Base-by-base conservation (phyloP, 805 yeast species). In the Saccharomycopsis lassenensis region DNA sequence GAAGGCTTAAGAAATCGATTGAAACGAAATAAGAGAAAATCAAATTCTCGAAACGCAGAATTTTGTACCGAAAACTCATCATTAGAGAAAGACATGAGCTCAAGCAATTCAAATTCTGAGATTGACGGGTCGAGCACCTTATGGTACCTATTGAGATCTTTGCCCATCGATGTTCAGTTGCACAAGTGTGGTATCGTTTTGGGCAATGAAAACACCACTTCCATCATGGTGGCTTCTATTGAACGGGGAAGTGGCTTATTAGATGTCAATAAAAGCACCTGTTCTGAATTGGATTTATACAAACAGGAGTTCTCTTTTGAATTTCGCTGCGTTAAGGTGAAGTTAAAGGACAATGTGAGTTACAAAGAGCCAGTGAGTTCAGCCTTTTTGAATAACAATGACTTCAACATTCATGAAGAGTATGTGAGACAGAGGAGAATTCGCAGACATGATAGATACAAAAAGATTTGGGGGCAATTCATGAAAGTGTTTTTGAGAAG, bases 191-290 rank as follows among this genome's bases (percentile, higher is more conserved):
- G 94, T 0, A 33, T 84, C 19, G 79, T 84, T 1, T 49, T 85
- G 15, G 98, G 98, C 6, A 89, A 87, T 54, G 64, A 67, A 41
- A 67, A 72, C 11, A 85, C 95, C 0, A 77, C 91, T 1, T 72
- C 87, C 1, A 57, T 91, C 7, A 44, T 81, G 29, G 74, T 85
- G 3, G 61, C 69, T 3, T 75, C 85, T 6, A 78, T 67, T 48
- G 62, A 67, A 4, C 52, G 62, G 1, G 74, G 74, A 1, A 57
- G 57, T 10, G 86, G 85, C 0, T 37, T 62, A 0, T 40, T 78
- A 2, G 95, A 87, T 54, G 61, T 71, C 7, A 54, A 63, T 3
- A 57, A 57, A 10, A 48, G 75, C 1, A 55, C 75, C 0, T 67
- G 67, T 6, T 57, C 62, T 24, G 26, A 35, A 1, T 50, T 70